phyloP scores from a whole-genome alignment of 345 rosid species.

The Nephelium lappaceum region DNA sequence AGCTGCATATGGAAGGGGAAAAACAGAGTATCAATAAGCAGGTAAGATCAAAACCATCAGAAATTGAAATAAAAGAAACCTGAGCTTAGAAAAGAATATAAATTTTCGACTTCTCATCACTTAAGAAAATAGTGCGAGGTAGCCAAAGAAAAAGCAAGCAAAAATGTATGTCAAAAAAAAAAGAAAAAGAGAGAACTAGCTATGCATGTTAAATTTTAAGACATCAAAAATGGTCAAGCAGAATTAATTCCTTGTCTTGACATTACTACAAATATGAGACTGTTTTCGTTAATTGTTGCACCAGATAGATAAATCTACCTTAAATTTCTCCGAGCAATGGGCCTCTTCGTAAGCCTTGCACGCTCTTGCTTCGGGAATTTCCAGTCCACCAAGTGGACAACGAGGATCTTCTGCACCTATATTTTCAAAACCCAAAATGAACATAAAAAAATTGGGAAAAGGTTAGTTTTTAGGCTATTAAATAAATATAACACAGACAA shows the following conservation, averaged over 20 bases:
- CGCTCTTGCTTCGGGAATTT: conserved; percentile 48
- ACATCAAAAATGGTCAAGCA: neutral
- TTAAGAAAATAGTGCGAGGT: no score
- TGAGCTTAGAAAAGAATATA: no score
- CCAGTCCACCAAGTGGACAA: conserved; percentile 72
- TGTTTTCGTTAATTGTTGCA: neutral
- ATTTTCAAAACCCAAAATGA: conserved; percentile 11
- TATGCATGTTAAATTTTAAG: neutral
- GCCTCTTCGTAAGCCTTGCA: conserved; percentile 48
- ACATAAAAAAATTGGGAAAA: neutral
- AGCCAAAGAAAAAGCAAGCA: neutral
- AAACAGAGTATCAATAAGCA: neutral
- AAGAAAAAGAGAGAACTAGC: neutral
- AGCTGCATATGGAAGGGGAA: conserved; percentile 45
- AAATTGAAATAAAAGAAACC: neutral
- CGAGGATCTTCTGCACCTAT: conserved; percentile 81
- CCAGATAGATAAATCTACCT: conserved; percentile 35
- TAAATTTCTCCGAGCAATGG: conserved; percentile 43
- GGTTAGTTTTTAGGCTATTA: neutral
- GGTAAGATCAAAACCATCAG: neutral
- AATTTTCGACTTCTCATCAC: no score
- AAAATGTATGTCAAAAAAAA: neutral
- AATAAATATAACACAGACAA: neutral
- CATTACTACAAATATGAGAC: neutral
- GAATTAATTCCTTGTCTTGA: neutral